Evolutionary conservation across 805 yeast species (phyloP), one percentile per base, ranked within the genome.

Genomic region (Saccharomyces paradoxus): DNA sequence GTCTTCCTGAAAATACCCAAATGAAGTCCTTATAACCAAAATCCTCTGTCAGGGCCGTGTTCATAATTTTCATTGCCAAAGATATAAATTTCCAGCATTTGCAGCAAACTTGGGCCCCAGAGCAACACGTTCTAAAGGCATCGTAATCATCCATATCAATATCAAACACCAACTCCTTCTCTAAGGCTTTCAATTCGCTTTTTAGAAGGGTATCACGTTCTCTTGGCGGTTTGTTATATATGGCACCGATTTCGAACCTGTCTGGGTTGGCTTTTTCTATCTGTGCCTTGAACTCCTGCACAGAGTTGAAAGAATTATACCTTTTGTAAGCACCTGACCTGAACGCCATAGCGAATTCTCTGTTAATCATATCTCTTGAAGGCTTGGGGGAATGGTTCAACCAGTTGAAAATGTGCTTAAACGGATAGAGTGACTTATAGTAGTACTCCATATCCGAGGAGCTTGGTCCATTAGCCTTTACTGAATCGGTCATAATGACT

Each of bases 121-220:
- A 74, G 69, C 99, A 94, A 71, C 99, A 94, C 0, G 97, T 92
- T 72, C 99, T 83, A 61, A 89, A 81, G 27, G 84, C 87, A 71
- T 92, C 98, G 69, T 94, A 94, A 74, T 94, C 99, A 27, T 97
- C 94, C 77, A 94, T 82, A 84, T 94, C 99, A 60, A 94, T 92
- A 82, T 94, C 99, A 60, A 94, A 86, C 6, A 91, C 96, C 55
- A 94, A 76, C 68, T 94, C 99, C 69, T 94, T 94, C 60, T 81
- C 77, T 32, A 85, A 63, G 1, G 99, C 94, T 63, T 82, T 84
- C 84, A 90, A 81, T 24, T 88, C 86, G 30, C 78, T 78, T 61
- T 87, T 87, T 21, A 95, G 81, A 14, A 89, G 74, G 8, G 83
- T 77, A 64, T 88, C 91, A 52, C 96, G 78, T 56, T 89, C 88